These are phyloP conservation scores for Coemansia sp. DNA, from an alignment of 192 early-diverging fungal genomes.

Conservation along the genomic window DNA sequence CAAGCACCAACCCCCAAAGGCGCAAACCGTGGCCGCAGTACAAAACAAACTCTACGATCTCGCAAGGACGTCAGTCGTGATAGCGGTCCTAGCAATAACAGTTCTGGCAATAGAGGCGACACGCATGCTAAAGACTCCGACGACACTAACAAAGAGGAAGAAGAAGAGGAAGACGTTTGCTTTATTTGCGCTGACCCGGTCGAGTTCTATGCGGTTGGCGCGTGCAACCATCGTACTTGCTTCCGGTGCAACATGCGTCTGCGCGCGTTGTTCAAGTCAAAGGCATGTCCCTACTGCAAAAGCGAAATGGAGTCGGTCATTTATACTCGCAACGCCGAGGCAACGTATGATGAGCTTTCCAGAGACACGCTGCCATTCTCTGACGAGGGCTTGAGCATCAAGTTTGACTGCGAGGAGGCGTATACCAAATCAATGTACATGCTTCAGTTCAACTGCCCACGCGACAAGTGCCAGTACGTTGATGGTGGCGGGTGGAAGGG, in stretches of 20 bases:
- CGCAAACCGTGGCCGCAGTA: conserved; percentile 8
- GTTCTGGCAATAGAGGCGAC: not conserved
- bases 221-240: conserved; percentile 94
- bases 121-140: not conserved
- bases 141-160: conserved; percentile 4
- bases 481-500: conserved; percentile 82
- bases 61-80: not conserved
- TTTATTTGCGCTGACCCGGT: conserved; percentile 91
- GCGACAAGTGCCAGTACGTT: conserved; percentile 72
- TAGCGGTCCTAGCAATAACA: conserved; percentile 4
- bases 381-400: conserved; percentile 72
- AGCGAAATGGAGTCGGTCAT: conserved; percentile 79
- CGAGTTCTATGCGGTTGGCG: conserved; percentile 78
- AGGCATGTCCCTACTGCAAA: conserved; percentile 92
- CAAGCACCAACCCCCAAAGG: conserved; percentile 6
- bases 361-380: conserved; percentile 59
- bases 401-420: conserved; percentile 77
- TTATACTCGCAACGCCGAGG: conserved; percentile 70
- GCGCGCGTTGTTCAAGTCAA: conserved; percentile 85
- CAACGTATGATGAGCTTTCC: conserved; percentile 61
- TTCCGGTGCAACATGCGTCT: conserved; percentile 91
- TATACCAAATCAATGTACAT: conserved; percentile 74
- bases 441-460: conserved; percentile 88
- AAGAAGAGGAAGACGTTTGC: conserved; percentile 62
- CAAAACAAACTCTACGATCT: not conserved